Conservation (phyloP, 2,329 filamentous ascomycete genomes). For the Fusarium coicis region DNA sequence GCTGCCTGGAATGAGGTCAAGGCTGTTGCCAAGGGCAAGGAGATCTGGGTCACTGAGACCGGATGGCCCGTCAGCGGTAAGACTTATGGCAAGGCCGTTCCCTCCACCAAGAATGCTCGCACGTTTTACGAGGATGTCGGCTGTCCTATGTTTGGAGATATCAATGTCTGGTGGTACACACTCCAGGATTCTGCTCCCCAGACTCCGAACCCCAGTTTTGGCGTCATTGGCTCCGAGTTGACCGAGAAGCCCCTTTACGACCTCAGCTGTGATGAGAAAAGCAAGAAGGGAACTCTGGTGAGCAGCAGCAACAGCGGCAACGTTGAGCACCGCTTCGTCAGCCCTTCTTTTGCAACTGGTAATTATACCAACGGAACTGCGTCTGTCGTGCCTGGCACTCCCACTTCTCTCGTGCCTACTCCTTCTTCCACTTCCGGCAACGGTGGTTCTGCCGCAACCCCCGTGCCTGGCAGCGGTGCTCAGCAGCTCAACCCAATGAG, state of each 20-base stretch:
- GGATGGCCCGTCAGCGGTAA: conserved; percentile 84
- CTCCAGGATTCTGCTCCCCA: conserved; percentile 72
- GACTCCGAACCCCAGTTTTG: conserved; percentile 75
- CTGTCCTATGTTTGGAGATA: conserved; percentile 73
- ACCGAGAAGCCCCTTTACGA: conserved; percentile 69
- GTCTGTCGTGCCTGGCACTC: conserved; percentile 1
- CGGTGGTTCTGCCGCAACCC: conserved; percentile 14
- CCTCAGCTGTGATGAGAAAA: conserved; percentile 60
- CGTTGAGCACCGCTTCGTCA: conserved; percentile 15
- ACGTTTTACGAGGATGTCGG: conserved; percentile 84
- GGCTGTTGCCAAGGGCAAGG: conserved; percentile 70
- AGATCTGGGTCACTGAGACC: conserved; percentile 88
- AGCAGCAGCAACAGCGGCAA: conserved; percentile 10
- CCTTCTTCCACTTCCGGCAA: conserved; percentile 41
- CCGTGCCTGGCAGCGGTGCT: conserved; percentile 28
- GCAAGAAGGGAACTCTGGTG: conserved; percentile 24
- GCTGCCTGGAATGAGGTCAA: conserved; percentile 71
- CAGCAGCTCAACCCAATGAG: conserved; percentile 47
- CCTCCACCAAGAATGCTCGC: conserved; percentile 75
- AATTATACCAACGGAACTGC: conserved; percentile 42
- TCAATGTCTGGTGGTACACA: conserved; percentile 81
- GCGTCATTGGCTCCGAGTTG: conserved; percentile 69
- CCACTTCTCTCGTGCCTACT: conserved; percentile 25
- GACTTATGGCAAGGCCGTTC: conserved; percentile 68
- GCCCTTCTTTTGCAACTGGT: conserved; percentile 23